phyloP scores from a whole-genome alignment of 2,329 filamentous ascomycete species.

The Fusarium sacchari region DNA sequence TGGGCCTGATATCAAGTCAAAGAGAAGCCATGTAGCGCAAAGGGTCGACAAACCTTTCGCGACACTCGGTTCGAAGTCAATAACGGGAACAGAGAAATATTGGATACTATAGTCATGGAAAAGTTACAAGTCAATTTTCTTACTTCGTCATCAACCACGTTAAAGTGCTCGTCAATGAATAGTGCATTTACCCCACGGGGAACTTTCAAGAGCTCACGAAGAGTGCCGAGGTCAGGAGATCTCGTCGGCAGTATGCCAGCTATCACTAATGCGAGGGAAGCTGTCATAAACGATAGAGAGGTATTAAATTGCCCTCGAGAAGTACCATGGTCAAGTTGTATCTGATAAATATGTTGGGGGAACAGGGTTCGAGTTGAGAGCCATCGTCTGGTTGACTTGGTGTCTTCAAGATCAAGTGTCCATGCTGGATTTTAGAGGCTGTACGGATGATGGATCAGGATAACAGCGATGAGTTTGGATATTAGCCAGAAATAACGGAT shows the following conservation, averaged over 20 bases:
- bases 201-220: not conserved
- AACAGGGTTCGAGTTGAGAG: too few relatives aligned
- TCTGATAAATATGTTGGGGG: too few relatives aligned
- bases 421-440: rapidly evolving
- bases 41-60: not conserved
- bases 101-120: rapidly evolving
- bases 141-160: too few relatives aligned
- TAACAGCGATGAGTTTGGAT: not conserved
- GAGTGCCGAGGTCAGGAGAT: rapidly evolving
- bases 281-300: too few relatives aligned
- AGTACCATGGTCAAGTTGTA: too few relatives aligned
- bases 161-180: rapidly evolving
- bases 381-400: not conserved
- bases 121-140: too few relatives aligned
- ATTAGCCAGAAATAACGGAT: too few relatives aligned
- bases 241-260: too few relatives aligned
- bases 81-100: not conserved
- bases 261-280: not conserved
- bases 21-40: not conserved
- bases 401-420: not conserved
- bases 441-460: rapidly evolving
- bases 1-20: rapidly evolving
- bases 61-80: rapidly evolving
- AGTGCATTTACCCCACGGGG: rapidly evolving
- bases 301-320: too few relatives aligned